Evolutionary conservation across 441 rosid genomes (phyloP).

Genomic region (Pelargonium myrrhifolium): DNA sequence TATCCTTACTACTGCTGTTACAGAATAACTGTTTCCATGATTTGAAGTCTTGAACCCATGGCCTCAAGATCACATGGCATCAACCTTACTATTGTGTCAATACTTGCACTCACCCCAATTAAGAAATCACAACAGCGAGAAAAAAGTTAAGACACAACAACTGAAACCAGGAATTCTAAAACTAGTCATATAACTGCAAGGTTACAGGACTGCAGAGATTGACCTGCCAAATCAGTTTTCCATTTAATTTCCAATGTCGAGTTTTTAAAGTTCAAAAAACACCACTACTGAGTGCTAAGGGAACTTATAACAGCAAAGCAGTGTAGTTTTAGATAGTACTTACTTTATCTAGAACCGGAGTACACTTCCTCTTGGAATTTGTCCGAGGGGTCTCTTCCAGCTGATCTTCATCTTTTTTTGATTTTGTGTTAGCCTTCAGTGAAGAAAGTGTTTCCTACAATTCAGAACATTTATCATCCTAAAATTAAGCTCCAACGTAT

Average conservation of each 20-base stretch:
- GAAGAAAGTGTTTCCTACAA: slow-evolving; percentile 52
- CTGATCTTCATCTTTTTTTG: slow-evolving; percentile 39
- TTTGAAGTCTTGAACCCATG: too few relatives aligned
- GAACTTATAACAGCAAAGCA: background rate
- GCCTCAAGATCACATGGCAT: too few relatives aligned
- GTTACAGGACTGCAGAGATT: background rate
- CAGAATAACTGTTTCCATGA: too few relatives aligned
- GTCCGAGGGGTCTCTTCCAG: slow-evolving; percentile 54
- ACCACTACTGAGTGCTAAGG: background rate
- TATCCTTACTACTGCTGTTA: too few relatives aligned
- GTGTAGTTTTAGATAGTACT: slow-evolving; percentile 10
- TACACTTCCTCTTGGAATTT: slow-evolving; percentile 50
- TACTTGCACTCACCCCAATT: too few relatives aligned
- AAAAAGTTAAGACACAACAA: slow-evolving; percentile 6
- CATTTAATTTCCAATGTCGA: background rate
- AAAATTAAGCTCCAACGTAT: slow-evolving; percentile 10
- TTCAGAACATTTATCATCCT: slow-evolving; percentile 8
- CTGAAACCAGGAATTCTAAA: background rate
- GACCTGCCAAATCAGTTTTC: background rate
- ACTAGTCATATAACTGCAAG: background rate
- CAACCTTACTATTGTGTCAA: too few relatives aligned
- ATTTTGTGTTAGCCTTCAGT: slow-evolving; percentile 43
- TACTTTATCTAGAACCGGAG: slow-evolving; percentile 51
- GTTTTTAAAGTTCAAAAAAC: background rate
- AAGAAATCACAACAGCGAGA: background rate